Conservation (phyloP, 805 yeast species). For the Suhomyces vadensis region DNA sequence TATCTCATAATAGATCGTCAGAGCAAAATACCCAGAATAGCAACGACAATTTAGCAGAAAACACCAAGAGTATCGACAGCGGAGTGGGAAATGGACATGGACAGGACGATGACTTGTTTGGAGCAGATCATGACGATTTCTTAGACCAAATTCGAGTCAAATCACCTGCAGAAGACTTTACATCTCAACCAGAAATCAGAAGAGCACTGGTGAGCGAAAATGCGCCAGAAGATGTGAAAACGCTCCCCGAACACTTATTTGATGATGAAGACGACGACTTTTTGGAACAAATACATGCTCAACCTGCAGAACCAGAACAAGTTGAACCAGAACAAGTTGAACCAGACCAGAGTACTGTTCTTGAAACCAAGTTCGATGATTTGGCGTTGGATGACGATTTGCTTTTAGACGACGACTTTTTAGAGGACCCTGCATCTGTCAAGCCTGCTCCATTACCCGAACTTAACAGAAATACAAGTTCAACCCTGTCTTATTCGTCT, state of each 20-base stretch:
- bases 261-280: conserved; percentile 23
- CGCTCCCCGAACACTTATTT: conserved; percentile 12
- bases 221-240: background rate
- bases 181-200: no score
- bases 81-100: background rate
- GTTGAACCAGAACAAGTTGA: background rate
- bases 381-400: conserved; percentile 34
- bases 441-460: background rate
- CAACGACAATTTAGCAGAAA: no score
- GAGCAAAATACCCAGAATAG: no score
- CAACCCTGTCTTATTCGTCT: no score
- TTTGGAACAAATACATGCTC: conserved; percentile 14
- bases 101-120: background rate
- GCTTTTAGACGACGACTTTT: conserved; percentile 38
- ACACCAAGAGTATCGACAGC: background rate
- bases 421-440: conserved; percentile 26
- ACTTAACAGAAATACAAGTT: background rate
- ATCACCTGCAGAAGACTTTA: no score
- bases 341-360: background rate
- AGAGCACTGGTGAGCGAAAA: no score
- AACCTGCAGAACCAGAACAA: background rate
- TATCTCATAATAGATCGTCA: background rate
- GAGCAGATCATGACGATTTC: background rate
- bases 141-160: conserved; percentile 1
- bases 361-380: conserved; percentile 9